Evolutionary conservation across 164 flowering plant genomes (phyloP).

Genomic region (Paratinospora sagittata): DNA sequence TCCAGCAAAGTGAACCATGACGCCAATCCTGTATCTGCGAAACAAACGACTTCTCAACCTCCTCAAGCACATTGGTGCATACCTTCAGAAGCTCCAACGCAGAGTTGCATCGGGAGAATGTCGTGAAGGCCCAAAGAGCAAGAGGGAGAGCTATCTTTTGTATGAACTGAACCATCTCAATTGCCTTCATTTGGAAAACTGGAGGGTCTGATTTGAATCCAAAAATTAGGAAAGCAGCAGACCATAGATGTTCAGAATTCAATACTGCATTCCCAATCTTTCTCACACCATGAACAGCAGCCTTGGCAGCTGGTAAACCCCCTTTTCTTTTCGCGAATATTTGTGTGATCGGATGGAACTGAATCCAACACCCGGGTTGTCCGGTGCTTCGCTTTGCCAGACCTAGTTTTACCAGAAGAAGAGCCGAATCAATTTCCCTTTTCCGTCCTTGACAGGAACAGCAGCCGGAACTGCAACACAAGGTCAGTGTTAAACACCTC

Average conservation of each 20-base stretch:
- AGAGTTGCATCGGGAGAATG: conserved; percentile 74
- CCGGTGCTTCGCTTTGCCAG: conserved; percentile 52
- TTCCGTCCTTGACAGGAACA: conserved; percentile 40
- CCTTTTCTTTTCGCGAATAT: conserved; percentile 47
- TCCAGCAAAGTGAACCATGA: conserved; percentile 83
- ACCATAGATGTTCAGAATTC: conserved; percentile 73
- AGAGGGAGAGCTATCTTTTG: conserved; percentile 70
- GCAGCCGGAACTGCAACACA: conserved; percentile 40
- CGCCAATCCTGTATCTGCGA: conserved; percentile 81
- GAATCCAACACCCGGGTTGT: conserved; percentile 54
- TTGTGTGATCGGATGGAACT: conserved; percentile 63
- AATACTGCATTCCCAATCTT: conserved; percentile 43
- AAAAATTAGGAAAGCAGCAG: conserved; percentile 70
- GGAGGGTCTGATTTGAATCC: conserved; percentile 91
- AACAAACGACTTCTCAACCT: conserved; percentile 83
- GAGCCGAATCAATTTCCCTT: conserved; percentile 65
- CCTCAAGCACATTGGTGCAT: conserved; percentile 79
- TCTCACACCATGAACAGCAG: conserved; percentile 56
- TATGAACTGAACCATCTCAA: conserved; percentile 68
- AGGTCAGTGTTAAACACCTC: conserved; percentile 33
- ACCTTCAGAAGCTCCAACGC: conserved; percentile 77
- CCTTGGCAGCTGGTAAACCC: conserved; percentile 47
- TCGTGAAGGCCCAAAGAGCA: conserved; percentile 62
- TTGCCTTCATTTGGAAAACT: conserved; percentile 55
- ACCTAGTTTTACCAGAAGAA: conserved; percentile 62